Conservation (phyloP, 768 basidiomycete genomes). For the Lactarius tabidus region DNA sequence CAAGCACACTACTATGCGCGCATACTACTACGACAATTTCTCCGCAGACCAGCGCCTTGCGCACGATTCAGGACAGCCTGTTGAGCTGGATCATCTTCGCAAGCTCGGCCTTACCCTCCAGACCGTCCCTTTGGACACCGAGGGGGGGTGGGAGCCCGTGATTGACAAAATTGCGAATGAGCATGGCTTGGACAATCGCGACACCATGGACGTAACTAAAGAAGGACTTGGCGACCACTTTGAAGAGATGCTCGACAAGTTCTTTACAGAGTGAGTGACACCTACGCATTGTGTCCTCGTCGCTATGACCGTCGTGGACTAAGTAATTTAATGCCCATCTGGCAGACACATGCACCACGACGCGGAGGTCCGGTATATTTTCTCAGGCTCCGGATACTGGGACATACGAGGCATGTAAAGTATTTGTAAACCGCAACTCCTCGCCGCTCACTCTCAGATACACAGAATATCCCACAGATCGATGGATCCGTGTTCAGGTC, state of each 20-base stretch:
- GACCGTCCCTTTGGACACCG: slow-evolving; percentile 57
- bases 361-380: slow-evolving; percentile 88
- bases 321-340: background rate
- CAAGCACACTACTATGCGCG: slow-evolving; percentile 52
- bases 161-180: slow-evolving; percentile 62
- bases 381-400: slow-evolving; percentile 83
- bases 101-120: slow-evolving; percentile 62
- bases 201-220: slow-evolving; percentile 71
- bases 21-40: slow-evolving; percentile 70
- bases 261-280: slow-evolving; percentile 67
- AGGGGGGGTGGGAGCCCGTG: slow-evolving; percentile 43
- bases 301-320: background rate
- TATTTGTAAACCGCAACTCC: background rate
- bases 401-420: slow-evolving; percentile 70
- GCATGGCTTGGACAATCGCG: slow-evolving; percentile 77
- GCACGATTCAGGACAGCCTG: slow-evolving; percentile 65
- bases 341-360: slow-evolving; percentile 88
- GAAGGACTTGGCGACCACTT: slow-evolving; percentile 77
- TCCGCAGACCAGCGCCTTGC: slow-evolving; percentile 76
- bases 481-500: slow-evolving; percentile 80
- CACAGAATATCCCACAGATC: slow-evolving; percentile 60
- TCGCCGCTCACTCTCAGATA: too few relatives aligned
- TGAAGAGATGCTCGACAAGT: slow-evolving; percentile 74
- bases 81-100: slow-evolving; percentile 48
- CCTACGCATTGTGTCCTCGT: too few relatives aligned